These are phyloP conservation scores for Wickerhamiella siamensis DNA, from an alignment of 805 yeast species.

Conservation along the genomic window DNA sequence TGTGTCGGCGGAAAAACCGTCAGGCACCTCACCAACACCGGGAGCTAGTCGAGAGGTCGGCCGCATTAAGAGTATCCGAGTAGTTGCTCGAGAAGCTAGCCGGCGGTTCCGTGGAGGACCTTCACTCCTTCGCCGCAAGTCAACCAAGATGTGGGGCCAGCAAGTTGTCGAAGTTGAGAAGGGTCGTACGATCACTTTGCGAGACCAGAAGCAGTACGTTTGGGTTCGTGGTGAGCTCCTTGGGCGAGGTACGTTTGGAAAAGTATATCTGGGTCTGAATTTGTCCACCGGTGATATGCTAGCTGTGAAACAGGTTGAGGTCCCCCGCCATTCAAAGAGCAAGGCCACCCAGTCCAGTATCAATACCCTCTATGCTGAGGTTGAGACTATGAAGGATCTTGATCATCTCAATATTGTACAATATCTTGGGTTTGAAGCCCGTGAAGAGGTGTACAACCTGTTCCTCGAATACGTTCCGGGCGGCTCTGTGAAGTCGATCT, in stretches of 20 bases:
- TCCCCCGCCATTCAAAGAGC: constrained; percentile 20
- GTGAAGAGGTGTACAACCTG: constrained; percentile 59
- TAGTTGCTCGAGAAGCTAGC: constrained; percentile 83
- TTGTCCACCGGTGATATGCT: constrained; percentile 97
- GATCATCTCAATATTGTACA: constrained; percentile 93
- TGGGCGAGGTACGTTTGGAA: constrained; percentile 94
- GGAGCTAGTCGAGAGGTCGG: constrained; percentile 23
- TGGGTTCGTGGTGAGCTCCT: constrained; percentile 97
- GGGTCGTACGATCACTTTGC: constrained; percentile 51
- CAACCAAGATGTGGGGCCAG: constrained; percentile 97
- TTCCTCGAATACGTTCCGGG: constrained; percentile 96
- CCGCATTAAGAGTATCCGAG: constrained; percentile 81
- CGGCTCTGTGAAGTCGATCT: constrained; percentile 81
- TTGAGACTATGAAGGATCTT: constrained; percentile 81
- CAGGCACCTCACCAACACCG: not conserved
- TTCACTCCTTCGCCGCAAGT: constrained; percentile 45
- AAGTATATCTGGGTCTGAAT: constrained; percentile 80
- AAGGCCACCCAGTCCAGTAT: constrained; percentile 36
- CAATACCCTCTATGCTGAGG: constrained; percentile 78
- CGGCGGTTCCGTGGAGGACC: constrained; percentile 28
- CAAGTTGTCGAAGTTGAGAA: constrained; percentile 63
- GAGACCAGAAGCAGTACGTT: constrained; percentile 65
- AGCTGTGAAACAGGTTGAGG: constrained; percentile 85
- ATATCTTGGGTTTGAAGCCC: constrained; percentile 82
- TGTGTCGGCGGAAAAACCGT: not conserved